Conservation (phyloP, 768 basidiomycete genomes). For the Gloeophyllum trabeum region DNA sequence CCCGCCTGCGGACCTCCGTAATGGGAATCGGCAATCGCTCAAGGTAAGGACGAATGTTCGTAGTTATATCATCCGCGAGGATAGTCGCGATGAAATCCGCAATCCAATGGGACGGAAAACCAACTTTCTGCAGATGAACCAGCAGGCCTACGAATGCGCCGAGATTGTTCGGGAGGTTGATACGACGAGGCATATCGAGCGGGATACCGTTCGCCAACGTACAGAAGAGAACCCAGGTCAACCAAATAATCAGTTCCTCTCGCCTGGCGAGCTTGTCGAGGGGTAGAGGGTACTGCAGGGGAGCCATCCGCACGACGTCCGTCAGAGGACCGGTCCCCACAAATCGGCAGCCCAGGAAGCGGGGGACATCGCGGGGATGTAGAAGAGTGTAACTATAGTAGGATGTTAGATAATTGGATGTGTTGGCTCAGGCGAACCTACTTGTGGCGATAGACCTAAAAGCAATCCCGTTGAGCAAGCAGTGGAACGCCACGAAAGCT, state of each 20-base stretch:
- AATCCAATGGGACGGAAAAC: slow-evolving; percentile 4
- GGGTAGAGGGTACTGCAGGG: not conserved
- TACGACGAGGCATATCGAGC: not conserved
- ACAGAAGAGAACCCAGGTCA: slow-evolving; percentile 1
- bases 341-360: not conserved
- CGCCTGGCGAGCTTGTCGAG: slow-evolving; percentile 2
- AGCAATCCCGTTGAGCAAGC: not conserved
- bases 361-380: not conserved
- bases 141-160: slow-evolving; percentile 2
- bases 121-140: slow-evolving; percentile 1
- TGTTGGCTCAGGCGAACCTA: not conserved
- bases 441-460: not conserved
- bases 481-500: not conserved
- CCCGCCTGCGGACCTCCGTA: not conserved
- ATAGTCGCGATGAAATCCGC: not conserved
- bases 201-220: not conserved
- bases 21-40: not conserved
- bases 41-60: not conserved
- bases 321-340: not conserved
- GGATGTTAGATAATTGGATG: not conserved
- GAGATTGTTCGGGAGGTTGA: slow-evolving; percentile 3
- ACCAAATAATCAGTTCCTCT: slow-evolving; percentile 1
- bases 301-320: not conserved
- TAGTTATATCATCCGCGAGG: not conserved
- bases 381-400: not conserved